Base-by-base conservation (phyloP, 306 rosid species). In the Mimosa pudica region DNA sequence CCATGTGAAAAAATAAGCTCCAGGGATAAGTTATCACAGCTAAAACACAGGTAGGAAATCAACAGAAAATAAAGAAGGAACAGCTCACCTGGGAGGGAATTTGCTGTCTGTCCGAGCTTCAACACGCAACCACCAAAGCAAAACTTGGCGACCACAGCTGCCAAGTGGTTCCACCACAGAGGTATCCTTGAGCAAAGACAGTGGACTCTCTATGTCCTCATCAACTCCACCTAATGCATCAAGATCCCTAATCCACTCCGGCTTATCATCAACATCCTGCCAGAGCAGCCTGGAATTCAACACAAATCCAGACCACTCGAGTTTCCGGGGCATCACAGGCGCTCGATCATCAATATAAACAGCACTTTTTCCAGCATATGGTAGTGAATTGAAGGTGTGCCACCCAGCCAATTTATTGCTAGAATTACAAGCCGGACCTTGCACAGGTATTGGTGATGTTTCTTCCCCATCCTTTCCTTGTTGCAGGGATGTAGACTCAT, bases 91-190 rank as follows among this genome's bases (percentile, higher is more conserved):
- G 64, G 93, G 83, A 88, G 99, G 99, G 74, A 96, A 96, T 86
- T 91, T 96, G 90, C 99, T 96, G 84, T 96, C 99, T 3, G 90
- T 86, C 61, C 99, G 99, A 73, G 98, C 99, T 91, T 96, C 98
- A 83, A 93, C 99, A 13, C 99, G 94, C 55, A 96, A 83, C 99
- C 98, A 96, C 98, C 98, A 96, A 38, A 96, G 88, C 85, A 96
- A 84, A 80, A 91, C 90, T 75, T 93, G 96, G 46, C 96, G 97
- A 47, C 99, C 99, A 82, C 99, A 96, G 82, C 79, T 88, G 82
- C 98, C 99, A 57, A 96, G 97, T 17, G 98, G 99, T 83, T 93
- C 99, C 20, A 93, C 93, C 96, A 89, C 76, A 46, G 94, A 87
- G 57, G 85, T 10, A 60, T 87, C 94, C 90, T 88, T 93, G 80